These are phyloP conservation scores for Thelonectria rubi DNA, from an alignment of 2,329 filamentous ascomycete species.

Conservation along the genomic window DNA sequence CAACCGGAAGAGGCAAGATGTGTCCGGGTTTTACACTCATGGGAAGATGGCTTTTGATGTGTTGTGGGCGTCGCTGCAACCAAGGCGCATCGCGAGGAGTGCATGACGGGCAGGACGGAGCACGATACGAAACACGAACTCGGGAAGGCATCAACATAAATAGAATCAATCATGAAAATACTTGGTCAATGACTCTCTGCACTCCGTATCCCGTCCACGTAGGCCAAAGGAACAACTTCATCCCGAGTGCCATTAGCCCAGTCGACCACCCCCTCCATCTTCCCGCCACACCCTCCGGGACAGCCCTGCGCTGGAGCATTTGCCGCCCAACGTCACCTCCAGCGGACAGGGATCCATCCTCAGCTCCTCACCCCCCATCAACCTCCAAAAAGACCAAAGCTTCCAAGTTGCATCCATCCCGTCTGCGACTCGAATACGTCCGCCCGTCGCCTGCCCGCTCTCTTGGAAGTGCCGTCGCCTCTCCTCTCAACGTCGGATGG, in stretches of 20 bases:
- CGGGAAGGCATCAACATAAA: too few species aligned
- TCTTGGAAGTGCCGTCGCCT: background rate
- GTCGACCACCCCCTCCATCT: too few species aligned
- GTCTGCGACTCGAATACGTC: background rate
- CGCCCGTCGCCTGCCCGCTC: background rate
- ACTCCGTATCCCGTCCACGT: background rate
- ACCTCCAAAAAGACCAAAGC: conserved; percentile 21
- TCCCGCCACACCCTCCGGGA: background rate
- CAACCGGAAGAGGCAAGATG: background rate
- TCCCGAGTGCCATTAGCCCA: background rate
- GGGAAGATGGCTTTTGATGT: background rate
- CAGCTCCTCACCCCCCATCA: conserved; percentile 3
- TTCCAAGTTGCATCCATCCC: conserved; percentile 21
- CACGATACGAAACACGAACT: too few species aligned
- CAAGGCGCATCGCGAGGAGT: background rate
- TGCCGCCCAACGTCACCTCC: conserved; percentile 28
- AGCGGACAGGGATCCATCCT: conserved; percentile 19
- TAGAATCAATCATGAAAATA: too few species aligned
- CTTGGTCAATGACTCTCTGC: background rate
- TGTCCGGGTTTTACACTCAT: background rate
- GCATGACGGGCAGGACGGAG: too few species aligned
- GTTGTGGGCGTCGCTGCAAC: background rate
- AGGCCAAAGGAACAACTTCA: background rate
- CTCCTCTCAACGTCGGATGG: background rate
- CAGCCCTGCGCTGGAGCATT: conserved; percentile 8